Conservation (phyloP, 805 yeast species). For the Barnettozyma vustinii region DNA sequence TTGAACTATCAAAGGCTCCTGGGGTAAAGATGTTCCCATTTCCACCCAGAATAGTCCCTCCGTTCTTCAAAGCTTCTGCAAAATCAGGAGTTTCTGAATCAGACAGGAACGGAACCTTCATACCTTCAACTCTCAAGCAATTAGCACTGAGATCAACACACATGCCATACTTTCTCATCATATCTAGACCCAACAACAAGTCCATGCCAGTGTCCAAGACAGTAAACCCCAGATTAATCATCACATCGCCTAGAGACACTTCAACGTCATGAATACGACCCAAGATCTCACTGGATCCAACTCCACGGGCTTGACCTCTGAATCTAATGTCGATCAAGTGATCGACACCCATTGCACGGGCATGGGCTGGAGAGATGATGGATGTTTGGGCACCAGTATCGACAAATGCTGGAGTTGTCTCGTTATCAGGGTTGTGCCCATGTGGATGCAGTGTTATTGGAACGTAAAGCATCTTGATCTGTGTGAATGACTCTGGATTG, state of each 20-base stretch:
- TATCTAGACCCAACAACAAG: constrained; percentile 80
- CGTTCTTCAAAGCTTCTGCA: neutral
- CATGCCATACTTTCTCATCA: constrained; percentile 87
- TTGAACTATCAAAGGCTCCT: constrained; percentile 13
- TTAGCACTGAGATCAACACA: constrained; percentile 66
- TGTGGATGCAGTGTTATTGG: constrained; percentile 16
- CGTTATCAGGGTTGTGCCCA: constrained; percentile 1
- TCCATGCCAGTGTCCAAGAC: constrained; percentile 71
- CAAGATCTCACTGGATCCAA: constrained; percentile 70
- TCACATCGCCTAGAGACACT: constrained; percentile 62
- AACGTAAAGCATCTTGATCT: constrained; percentile 80
- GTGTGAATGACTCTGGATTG: constrained; percentile 84
- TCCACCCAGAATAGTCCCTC: constrained; percentile 6
- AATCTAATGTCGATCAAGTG: constrained; percentile 76
- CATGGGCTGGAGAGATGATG: constrained; percentile 71
- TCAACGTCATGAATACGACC: constrained; percentile 92
- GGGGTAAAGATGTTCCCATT: constrained; percentile 8
- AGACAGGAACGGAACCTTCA: constrained; percentile 63
- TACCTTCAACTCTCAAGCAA: constrained; percentile 59
- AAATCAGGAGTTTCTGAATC: constrained; percentile 62
- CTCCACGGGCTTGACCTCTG: constrained; percentile 83
- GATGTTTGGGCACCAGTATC: constrained; percentile 96
- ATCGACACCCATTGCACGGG: constrained; percentile 63
- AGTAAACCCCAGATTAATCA: constrained; percentile 62
- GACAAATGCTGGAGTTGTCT: constrained; percentile 76